Conservation (phyloP, 2,329 filamentous ascomycete genomes). For the Sclerotinia nivalis region DNA sequence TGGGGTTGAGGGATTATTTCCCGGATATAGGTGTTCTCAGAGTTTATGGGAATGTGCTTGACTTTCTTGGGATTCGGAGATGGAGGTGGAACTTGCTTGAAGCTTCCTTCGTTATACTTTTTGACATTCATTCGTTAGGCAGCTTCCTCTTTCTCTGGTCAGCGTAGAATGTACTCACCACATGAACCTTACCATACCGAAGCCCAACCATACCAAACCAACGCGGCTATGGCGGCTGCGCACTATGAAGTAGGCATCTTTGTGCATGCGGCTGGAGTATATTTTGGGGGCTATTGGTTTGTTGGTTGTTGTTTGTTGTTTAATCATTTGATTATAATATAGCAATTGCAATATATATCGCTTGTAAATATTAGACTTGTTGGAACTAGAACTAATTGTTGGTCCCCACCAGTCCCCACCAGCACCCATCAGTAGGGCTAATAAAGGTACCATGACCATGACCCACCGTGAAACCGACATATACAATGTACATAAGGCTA, state of each 20-base stretch:
- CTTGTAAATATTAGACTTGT: neutral
- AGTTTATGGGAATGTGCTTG: neutral
- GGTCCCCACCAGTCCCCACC: neutral
- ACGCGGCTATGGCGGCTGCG: neutral
- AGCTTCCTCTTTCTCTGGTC: neutral
- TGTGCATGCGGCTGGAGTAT: neutral
- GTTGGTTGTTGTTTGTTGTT: neutral
- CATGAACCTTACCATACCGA: neutral
- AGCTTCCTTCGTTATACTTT: neutral
- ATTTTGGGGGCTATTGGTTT: neutral
- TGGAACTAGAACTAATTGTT: slow-evolving; percentile 2
- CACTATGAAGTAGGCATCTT: neutral
- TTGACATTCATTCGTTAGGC: no score
- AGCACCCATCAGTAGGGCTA: neutral
- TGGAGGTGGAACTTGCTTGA: neutral
- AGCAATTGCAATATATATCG: no score
- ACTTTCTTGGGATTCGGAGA: neutral
- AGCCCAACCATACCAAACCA: neutral
- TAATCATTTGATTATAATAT: neutral
- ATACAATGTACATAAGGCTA: no score
- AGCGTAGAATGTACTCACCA: neutral
- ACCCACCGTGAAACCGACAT: neutral
- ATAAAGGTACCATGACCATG: neutral
- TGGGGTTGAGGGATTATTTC: neutral
- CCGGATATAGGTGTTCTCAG: neutral